Conservation (phyloP, 1,139 yeast species). For the Debaryomycetaceae sp. region DNA sequence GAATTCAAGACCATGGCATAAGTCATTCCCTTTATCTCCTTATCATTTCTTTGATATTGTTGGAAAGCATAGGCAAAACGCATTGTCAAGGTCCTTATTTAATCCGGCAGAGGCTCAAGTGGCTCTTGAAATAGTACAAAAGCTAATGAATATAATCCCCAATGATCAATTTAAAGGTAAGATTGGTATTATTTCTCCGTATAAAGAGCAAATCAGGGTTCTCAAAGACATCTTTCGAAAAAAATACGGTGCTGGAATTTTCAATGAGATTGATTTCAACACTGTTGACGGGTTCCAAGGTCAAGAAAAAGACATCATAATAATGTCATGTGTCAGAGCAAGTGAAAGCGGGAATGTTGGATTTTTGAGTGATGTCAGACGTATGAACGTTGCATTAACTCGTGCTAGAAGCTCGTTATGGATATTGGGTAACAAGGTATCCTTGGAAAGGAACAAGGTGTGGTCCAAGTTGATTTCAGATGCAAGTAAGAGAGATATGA, state of each 20-base stretch:
- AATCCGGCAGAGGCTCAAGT: slow-evolving; percentile 70
- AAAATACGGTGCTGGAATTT: slow-evolving; percentile 60
- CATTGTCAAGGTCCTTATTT: slow-evolving; percentile 63
- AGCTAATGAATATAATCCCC: slow-evolving; percentile 50
- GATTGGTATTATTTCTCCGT: slow-evolving; percentile 92
- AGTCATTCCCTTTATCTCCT: slow-evolving; percentile 52
- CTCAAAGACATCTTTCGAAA: slow-evolving; percentile 55
- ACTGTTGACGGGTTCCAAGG: slow-evolving; percentile 99
- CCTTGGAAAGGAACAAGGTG: slow-evolving; percentile 58
- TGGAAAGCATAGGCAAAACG: slow-evolving; percentile 61
- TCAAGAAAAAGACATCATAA: slow-evolving; percentile 91
- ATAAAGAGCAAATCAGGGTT: slow-evolving; percentile 76
- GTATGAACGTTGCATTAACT: slow-evolving; percentile 95
- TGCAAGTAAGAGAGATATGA: slow-evolving; percentile 49
- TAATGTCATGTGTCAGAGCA: slow-evolving; percentile 94
- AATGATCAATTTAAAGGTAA: slow-evolving; percentile 59
- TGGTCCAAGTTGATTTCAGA: slow-evolving; percentile 68
- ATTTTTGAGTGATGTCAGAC: slow-evolving; percentile 80
- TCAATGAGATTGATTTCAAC: slow-evolving; percentile 76
- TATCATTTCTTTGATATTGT: slow-evolving; percentile 75
- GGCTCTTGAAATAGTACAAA: slow-evolving; percentile 66
- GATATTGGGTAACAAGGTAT: slow-evolving; percentile 78
- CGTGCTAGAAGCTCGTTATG: slow-evolving; percentile 91
- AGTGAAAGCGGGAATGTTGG: slow-evolving; percentile 70
- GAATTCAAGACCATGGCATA: slow-evolving; percentile 78